Conservation (phyloP, 2,329 filamentous ascomycete genomes). For the Claviceps paspali region DNA sequence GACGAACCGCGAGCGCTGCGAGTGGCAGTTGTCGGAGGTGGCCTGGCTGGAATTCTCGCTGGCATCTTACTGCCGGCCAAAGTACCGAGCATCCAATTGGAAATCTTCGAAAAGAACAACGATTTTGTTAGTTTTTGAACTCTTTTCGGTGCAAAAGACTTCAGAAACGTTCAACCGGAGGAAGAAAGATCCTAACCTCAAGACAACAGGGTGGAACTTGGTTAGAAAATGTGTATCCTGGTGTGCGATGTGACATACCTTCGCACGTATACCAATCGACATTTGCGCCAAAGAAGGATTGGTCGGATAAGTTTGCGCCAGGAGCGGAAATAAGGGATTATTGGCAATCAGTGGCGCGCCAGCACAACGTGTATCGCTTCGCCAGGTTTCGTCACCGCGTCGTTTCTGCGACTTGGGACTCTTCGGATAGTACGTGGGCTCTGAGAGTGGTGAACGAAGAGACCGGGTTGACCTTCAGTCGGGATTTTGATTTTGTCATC, state of each 20-base stretch:
- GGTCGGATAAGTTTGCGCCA: conserved; percentile 52
- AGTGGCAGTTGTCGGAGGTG: conserved; percentile 23
- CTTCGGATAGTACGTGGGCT: conserved; percentile 37
- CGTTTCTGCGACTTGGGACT: conserved; percentile 39
- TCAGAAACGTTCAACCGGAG: too few species aligned
- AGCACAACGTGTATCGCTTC: conserved; percentile 48
- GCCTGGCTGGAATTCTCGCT: conserved; percentile 28
- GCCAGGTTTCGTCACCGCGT: conserved; percentile 41
- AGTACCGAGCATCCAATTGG: conserved; percentile 49
- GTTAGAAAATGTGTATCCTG: conserved; percentile 45
- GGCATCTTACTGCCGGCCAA: conserved; percentile 53
- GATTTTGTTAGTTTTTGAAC: conserved; percentile 38
- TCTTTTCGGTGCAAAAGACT: too few species aligned
- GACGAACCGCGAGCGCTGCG: conserved; percentile 19
- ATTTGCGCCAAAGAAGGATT: conserved; percentile 52
- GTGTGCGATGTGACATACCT: conserved; percentile 53
- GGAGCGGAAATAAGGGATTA: conserved; percentile 54
- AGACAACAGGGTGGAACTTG: conserved; percentile 33
- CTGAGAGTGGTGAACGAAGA: conserved; percentile 23
- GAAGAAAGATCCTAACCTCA: too few species aligned
- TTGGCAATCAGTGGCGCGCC: conserved; percentile 45
- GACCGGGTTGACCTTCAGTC: conserved; percentile 18
- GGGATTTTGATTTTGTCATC: conserved; percentile 44
- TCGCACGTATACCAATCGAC: conserved; percentile 56
- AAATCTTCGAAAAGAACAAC: conserved; percentile 52